Evolutionary conservation across 257 asterid species (phyloP), one percentile per base, ranked within the genome.

Genomic region (Thymus mandschuricus): DNA sequence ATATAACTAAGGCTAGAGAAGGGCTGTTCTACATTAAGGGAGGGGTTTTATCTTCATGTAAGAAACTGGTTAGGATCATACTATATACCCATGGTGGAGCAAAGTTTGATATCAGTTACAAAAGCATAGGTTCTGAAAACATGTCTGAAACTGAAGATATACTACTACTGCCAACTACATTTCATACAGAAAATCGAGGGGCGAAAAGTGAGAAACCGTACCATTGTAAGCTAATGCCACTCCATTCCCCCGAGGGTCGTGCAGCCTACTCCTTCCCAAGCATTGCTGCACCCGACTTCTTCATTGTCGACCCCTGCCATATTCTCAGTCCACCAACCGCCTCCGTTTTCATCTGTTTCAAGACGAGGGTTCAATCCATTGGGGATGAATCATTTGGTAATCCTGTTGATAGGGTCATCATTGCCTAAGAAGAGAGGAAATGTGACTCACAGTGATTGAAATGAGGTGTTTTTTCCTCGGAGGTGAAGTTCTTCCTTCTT

Each of bases 241-340:
- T 88, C 95, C 45, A 90, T 59, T 40, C 96, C 96, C 6, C 96
- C 98, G 34, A 90, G 89, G 10, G 92, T 86, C 49, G 93, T 84
- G 57, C 86, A 77, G 21, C 96, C 95, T 74, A 86, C 74, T 57
- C 95, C 96, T 69, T 93, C 98, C 98, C 98, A 93, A 7, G 48
- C 83, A 10, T 89, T 89, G 41, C 41, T 80, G 84, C 82, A 85
- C 0, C 98, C 98, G 3, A 93, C 94, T 80, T 86, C 93, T 81
- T 93, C 97, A 52, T 83, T 83, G 78, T 89, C 98, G 21, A 93
- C 87, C 35, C 97, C 98, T 86, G 85, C 97, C 97, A 85, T 93
- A 33, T 82, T 72, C 73, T 77, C 84, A 58, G 84, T 92, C 98
- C 98, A 90, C 96, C 90, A 91, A 57, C 97, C 97, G 54, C 86